Conservation (phyloP, 148 eudicot species). For the Simmondsia chinensis region DNA sequence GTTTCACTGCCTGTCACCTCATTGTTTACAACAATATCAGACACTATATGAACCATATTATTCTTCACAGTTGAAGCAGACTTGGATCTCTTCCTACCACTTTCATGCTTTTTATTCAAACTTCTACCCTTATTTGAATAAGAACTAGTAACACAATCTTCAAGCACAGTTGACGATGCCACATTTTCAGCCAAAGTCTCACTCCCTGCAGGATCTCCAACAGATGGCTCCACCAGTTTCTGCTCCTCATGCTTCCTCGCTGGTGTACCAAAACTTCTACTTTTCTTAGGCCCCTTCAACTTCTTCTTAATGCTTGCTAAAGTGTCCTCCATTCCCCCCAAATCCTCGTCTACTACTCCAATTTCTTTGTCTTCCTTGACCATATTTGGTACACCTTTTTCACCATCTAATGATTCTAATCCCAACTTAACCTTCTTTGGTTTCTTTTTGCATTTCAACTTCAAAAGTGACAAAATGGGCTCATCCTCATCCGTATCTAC, state of each 20-base stretch:
- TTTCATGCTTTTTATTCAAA: constrained; percentile 12
- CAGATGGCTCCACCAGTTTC: constrained; percentile 14
- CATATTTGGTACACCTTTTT: constrained; percentile 23
- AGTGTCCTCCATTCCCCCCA: constrained; percentile 84
- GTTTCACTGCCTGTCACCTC: constrained; percentile 10
- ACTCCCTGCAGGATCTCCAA: constrained; percentile 12
- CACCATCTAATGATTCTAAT: constrained; percentile 17
- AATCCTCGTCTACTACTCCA: constrained; percentile 28
- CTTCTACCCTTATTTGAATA: constrained; percentile 8
- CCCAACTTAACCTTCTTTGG: constrained; percentile 47
- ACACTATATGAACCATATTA: constrained; percentile 1
- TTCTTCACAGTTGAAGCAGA: constrained; percentile 16
- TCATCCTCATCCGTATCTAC: constrained; percentile 76
- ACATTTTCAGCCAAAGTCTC: not conserved
- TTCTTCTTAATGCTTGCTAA: constrained; percentile 87
- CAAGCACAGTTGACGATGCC: not conserved
- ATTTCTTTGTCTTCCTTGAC: constrained; percentile 18
- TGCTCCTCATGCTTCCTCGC: constrained; percentile 14
- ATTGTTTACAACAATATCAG: constrained; percentile 9
- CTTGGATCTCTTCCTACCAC: constrained; percentile 20
- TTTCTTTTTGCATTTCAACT: constrained; percentile 47
- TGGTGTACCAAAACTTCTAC: constrained; percentile 18
- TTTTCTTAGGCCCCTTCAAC: constrained; percentile 79
- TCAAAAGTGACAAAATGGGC: constrained; percentile 67
- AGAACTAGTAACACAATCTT: constrained; percentile 15